These are phyloP conservation scores for Theobroma cacao DNA, from an alignment of 345 rosid genomes.

Conservation along the genomic window DNA sequence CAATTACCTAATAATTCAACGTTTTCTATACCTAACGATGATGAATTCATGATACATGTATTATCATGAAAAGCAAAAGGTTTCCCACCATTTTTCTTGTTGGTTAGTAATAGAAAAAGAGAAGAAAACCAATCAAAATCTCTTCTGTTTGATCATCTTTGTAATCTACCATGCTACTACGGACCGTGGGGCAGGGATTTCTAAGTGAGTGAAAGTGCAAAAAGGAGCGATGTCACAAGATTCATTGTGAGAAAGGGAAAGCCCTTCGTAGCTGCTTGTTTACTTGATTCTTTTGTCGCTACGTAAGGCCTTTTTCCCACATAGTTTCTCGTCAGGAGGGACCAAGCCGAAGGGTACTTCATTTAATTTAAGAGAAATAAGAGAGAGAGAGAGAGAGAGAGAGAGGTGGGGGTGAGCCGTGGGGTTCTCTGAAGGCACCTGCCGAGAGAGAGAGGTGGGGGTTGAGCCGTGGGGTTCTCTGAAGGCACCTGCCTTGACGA, in stretches of 20 bases:
- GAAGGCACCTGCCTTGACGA: not conserved
- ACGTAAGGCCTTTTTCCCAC: not conserved
- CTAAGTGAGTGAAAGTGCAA: not conserved
- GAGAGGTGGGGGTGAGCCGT: not conserved
- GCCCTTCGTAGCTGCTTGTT: not conserved
- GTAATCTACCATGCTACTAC: not conserved
- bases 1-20: not conserved
- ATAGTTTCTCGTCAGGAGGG: not conserved
- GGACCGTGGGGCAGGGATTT: not conserved
- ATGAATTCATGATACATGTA: not conserved
- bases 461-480: not conserved
- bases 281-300: not conserved
- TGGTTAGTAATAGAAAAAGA: not conserved
- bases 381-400: not conserved
- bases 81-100: not conserved
- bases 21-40: not conserved
- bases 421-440: too few relatives aligned
- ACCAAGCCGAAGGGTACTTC: not conserved
- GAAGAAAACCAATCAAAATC: not conserved
- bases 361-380: not conserved
- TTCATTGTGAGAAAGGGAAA: not conserved
- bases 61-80: too few relatives aligned
- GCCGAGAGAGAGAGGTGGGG: too few relatives aligned
- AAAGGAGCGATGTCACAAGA: not conserved
- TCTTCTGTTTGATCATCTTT: slow-evolving; percentile 7